Conservation (phyloP, 768 basidiomycete species). For the Lyophyllum shimeji region DNA sequence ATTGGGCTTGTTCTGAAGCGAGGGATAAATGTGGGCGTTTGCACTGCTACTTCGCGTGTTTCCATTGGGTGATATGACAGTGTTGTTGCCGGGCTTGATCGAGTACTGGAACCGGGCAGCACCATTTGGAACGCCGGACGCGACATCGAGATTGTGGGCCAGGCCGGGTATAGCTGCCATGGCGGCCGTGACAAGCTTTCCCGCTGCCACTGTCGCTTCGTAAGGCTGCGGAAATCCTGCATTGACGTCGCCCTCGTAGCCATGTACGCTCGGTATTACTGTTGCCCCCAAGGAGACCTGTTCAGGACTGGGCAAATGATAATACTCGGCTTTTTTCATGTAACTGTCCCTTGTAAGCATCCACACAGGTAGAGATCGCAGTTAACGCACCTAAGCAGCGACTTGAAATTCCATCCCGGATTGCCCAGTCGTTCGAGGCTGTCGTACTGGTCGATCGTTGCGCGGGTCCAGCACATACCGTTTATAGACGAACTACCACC, state of each 20-base stretch:
- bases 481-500: conserved; percentile 22
- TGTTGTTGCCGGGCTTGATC: conserved; percentile 15
- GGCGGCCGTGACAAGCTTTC: not conserved
- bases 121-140: conserved; percentile 15
- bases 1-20: conserved; percentile 8
- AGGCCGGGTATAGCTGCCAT: conserved; percentile 7
- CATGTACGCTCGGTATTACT: conserved; percentile 8
- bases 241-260: conserved; percentile 10
- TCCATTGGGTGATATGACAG: conserved; percentile 6
- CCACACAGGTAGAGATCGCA: not conserved
- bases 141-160: conserved; percentile 8
- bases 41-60: conserved; percentile 16
- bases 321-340: conserved; percentile 14
- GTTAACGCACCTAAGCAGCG: conserved; percentile 1
- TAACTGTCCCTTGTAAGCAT: conserved; percentile 1
- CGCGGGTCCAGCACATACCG: conserved; percentile 20
- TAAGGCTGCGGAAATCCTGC: conserved; percentile 18
- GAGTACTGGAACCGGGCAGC: conserved; percentile 16
- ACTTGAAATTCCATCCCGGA: conserved; percentile 19
- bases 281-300: conserved; percentile 11
- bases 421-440: conserved; percentile 18
- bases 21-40: conserved; percentile 15
- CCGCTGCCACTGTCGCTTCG: conserved; percentile 5
- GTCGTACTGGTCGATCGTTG: conserved; percentile 18
- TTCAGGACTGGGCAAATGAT: conserved; percentile 12